These are phyloP conservation scores for Leishmania tarentolae DNA, from an alignment of 208 protist species.

Conservation along the genomic window DNA sequence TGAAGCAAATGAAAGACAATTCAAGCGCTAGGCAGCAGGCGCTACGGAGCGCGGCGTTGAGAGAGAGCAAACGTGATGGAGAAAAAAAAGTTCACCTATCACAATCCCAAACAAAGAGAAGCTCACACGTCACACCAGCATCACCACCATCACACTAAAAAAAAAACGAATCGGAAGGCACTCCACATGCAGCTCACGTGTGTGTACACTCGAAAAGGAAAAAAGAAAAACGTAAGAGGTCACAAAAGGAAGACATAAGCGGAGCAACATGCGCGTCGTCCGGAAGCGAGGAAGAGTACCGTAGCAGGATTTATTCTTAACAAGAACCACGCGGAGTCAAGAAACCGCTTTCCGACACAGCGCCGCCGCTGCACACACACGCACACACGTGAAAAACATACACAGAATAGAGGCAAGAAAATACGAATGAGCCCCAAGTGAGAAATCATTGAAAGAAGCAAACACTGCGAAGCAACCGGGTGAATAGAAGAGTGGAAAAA, in stretches of 20 bases:
- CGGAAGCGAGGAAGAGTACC: not conserved
- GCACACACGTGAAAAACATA: not conserved
- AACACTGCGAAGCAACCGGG: not conserved
- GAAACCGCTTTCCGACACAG: not conserved
- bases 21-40: not conserved
- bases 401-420: slow-evolving; percentile 1
- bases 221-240: not conserved
- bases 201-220: not conserved
- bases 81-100: not conserved
- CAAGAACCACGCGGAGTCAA: not conserved
- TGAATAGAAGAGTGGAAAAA: not conserved
- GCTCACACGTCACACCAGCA: too few relatives aligned
- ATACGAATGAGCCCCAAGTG: not conserved
- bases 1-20: not conserved
- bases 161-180: too few relatives aligned
- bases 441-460: not conserved
- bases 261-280: not conserved
- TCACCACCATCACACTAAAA: too few relatives aligned
- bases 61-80: not conserved
- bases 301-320: not conserved
- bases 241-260: not conserved
- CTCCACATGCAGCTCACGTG: not conserved
- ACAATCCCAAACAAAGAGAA: not conserved
- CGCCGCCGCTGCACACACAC: not conserved
- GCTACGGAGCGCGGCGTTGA: not conserved